Evolutionary conservation across 2,329 filamentous ascomycete species (phyloP).

Genomic region (Lachnellula subtilissima): DNA sequence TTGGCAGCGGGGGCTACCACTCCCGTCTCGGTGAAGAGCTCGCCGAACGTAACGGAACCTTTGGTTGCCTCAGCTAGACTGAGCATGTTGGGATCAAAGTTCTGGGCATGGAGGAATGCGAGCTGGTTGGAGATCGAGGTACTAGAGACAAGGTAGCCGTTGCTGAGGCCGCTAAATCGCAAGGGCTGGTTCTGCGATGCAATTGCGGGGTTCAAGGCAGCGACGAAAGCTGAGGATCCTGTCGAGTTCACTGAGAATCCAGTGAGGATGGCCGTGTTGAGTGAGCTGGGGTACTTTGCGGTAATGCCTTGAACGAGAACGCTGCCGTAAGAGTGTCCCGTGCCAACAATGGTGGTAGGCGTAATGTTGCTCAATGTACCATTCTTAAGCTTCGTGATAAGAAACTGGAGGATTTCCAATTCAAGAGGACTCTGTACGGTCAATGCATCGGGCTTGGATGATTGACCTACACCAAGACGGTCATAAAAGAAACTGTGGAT

Average conservation of each 20-base stretch:
- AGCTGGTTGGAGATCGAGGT: neutral
- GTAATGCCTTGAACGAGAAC: constrained; percentile 9
- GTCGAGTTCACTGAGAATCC: neutral
- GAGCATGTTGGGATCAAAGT: constrained; percentile 2
- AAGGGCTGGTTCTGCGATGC: neutral
- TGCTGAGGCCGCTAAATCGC: neutral
- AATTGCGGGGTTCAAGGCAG: neutral
- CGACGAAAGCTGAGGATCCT: neutral
- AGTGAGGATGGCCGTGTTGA: constrained; percentile 9
- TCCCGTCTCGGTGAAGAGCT: neutral
- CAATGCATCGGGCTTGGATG: constrained; percentile 18
- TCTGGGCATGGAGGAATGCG: neutral
- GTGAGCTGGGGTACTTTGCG: constrained; percentile 13
- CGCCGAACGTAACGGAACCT: neutral
- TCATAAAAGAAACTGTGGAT: constrained; percentile 7
- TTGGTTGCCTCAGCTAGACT: neutral
- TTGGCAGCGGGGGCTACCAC: neutral
- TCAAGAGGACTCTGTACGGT: constrained; percentile 16
- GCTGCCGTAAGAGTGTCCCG: constrained; percentile 20
- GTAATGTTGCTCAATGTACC: constrained; percentile 6
- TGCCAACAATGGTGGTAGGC: constrained; percentile 9
- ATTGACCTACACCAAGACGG: constrained; percentile 8
- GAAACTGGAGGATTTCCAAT: constrained; percentile 18
- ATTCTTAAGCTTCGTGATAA: constrained; percentile 2
- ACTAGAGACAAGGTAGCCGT: neutral